Evolutionary conservation across 2,329 filamentous ascomycete species (phyloP).

Genomic region (Fusarium napiforme): DNA sequence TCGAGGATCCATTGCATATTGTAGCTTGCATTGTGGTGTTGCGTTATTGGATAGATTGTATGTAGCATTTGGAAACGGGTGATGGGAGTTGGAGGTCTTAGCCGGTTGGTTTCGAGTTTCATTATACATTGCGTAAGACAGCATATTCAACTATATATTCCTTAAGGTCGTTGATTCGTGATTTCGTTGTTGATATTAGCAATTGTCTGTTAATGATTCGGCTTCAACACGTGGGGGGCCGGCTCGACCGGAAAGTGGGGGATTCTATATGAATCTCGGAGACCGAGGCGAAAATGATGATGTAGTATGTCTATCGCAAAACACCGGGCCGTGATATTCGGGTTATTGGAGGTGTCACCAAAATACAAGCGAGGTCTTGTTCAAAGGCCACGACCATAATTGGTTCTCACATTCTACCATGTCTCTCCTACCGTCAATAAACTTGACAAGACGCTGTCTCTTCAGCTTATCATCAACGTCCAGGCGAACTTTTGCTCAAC

Average conservation of each 20-base stretch:
- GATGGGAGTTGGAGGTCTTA: slow-evolving; percentile 28
- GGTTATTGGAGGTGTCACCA: background rate
- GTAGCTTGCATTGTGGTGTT: slow-evolving; percentile 39
- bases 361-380: background rate
- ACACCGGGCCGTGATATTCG: slow-evolving; percentile 27
- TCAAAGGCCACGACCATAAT: background rate
- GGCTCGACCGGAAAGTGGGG: slow-evolving; percentile 41
- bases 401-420: slow-evolving; percentile 10
- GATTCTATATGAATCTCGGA: slow-evolving; percentile 23
- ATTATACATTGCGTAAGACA: background rate
- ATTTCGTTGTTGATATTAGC: background rate
- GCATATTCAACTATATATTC: background rate
- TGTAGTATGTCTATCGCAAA: slow-evolving; percentile 21
- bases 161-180: background rate
- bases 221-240: slow-evolving; percentile 27
- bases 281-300: slow-evolving; percentile 38
- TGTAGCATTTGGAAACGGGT: slow-evolving; percentile 28
- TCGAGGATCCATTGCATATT: slow-evolving; percentile 31
- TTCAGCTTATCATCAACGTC: slow-evolving; percentile 8
- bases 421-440: slow-evolving; percentile 29
- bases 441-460: slow-evolving; percentile 23
- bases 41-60: slow-evolving; percentile 40
- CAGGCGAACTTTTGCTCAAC: slow-evolving; percentile 29
- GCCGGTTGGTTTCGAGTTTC: slow-evolving; percentile 14
- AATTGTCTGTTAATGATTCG: slow-evolving; percentile 27